A percentile compares a stretch with the other conserved stretches of the same genome.
These are phyloP conservation scores for Fusarium sterilihyphosum DNA, from an alignment of 2,329 filamentous ascomycete species.

Conservation along the genomic window DNA sequence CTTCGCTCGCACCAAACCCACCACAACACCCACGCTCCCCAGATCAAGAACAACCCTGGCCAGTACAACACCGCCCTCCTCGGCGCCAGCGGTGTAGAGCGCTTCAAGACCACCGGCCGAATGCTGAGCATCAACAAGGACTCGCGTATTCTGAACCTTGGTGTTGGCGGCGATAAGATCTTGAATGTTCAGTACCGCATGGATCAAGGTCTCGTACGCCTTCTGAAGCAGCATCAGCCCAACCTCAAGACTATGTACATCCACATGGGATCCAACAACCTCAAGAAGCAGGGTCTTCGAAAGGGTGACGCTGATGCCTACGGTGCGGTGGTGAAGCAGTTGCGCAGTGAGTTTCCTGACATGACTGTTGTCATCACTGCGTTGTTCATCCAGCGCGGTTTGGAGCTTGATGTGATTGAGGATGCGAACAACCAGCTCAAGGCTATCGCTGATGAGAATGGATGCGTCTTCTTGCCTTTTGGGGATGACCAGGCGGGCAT, in stretches of 20 bases:
- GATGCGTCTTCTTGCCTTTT: not conserved
- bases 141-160: not conserved
- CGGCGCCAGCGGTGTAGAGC: not conserved
- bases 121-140: not conserved
- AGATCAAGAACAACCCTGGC: not conserved
- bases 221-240: not conserved
- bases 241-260: conserved; percentile 1
- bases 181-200: conserved; percentile 12
- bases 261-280: conserved; percentile 13
- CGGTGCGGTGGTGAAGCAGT: not conserved
- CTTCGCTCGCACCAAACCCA: conserved; percentile 7
- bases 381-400: not conserved
- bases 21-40: not conserved
- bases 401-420: not conserved
- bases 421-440: not conserved
- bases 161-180: conserved; percentile 12
- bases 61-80: not conserved
- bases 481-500: not conserved
- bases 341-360: not conserved
- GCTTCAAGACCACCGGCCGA: not conserved
- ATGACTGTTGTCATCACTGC: not conserved
- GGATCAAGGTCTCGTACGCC: not conserved
- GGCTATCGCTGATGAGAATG: not conserved
- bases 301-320: not conserved
- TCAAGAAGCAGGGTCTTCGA: not conserved